Base-by-base conservation (phyloP, 768 basidiomycete genomes). In the Russula emetica region DNA sequence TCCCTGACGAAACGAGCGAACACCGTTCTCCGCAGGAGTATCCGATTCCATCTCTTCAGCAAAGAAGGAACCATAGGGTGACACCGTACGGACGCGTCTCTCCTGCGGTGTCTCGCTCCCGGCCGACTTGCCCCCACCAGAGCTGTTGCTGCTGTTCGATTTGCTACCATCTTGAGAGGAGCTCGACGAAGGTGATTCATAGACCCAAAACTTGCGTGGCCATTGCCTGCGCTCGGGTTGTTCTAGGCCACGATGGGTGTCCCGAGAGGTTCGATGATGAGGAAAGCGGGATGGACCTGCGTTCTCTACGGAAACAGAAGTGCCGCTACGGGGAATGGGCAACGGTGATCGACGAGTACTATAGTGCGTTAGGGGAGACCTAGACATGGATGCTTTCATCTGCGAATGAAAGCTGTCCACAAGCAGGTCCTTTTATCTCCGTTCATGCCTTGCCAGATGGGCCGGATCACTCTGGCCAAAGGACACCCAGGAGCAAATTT, bases 61-160 rank as follows among this genome's bases (percentile, higher is more conserved):
- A 34, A 64, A 64, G 53, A 60, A 60, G 32, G 63, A 60, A 20
- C 63, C 63, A 42, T 64, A 64, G 7, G 63, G 63, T 18, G 63
- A 64, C 30, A 44, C 63, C 3, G 54, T 44, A 18, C 22, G 58
- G 5, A 4, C 44, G 45, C 16, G 36, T 22, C 24, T 50, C 16
- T 53, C 57, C 32, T 58, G 36, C 13, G 28, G 8, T 5, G 30
- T 34, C 38, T 64, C 55, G 54, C 49, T 60, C 40, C 32, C 40
- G 24, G 53, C 24, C 14, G 59, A 64, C 34, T 51, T 24, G 40
- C 47, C 18, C 40, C 28, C 24, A 5, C 28, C 24, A 5, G 54
- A 50, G 49, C 63, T 61, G 49, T 59, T 61, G 9, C 9, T 20
- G 3, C 9, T 18, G 10, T 22, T 64, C 16, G 63, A 64, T 20